Evolutionary conservation across 1,284 basidiomycete species (phyloP).

Genomic region (Pseudozyma flocculosa): DNA sequence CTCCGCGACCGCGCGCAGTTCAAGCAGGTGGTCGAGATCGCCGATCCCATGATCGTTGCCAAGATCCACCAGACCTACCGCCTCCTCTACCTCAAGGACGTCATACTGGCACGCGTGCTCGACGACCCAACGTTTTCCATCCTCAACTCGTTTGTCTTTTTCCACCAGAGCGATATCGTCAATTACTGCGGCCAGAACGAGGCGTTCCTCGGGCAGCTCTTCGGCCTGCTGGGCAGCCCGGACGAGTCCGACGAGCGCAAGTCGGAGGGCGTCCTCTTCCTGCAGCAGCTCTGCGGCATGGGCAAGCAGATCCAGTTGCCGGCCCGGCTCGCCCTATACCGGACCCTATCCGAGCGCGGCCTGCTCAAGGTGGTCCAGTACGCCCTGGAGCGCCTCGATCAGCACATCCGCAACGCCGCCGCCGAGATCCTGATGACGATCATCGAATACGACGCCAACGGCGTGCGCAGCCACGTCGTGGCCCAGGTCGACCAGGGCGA

Average conservation of each 20-base stretch:
- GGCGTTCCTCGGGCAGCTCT: constrained; percentile 74
- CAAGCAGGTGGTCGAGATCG: constrained; percentile 56
- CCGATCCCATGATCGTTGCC: constrained; percentile 47
- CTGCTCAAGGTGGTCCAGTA: constrained; percentile 88
- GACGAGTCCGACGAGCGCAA: constrained; percentile 31
- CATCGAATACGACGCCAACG: constrained; percentile 87
- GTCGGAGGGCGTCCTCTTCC: constrained; percentile 64
- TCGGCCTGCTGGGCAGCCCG: constrained; percentile 61
- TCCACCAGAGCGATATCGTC: constrained; percentile 98
- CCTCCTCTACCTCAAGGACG: constrained; percentile 94
- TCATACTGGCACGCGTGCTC: constrained; percentile 87
- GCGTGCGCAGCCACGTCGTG: constrained; percentile 78
- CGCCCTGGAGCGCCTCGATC: constrained; percentile 62
- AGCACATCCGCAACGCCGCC: constrained; percentile 71
- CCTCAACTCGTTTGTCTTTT: constrained; percentile 94
- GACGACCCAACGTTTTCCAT: constrained; percentile 97
- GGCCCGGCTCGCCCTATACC: constrained; percentile 82
- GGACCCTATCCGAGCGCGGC: constrained; percentile 82
- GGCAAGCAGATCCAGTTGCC: constrained; percentile 93
- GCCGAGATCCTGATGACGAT: constrained; percentile 84
- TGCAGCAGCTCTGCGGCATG: constrained; percentile 92
- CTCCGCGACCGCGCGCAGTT: constrained; percentile 77
- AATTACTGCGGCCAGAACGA: constrained; percentile 79
- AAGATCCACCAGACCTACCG: constrained; percentile 95
- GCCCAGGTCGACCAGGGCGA: constrained; percentile 67